Conservation (phyloP, 768 basidiomycete genomes). For the Boletus sensibilis region DNA sequence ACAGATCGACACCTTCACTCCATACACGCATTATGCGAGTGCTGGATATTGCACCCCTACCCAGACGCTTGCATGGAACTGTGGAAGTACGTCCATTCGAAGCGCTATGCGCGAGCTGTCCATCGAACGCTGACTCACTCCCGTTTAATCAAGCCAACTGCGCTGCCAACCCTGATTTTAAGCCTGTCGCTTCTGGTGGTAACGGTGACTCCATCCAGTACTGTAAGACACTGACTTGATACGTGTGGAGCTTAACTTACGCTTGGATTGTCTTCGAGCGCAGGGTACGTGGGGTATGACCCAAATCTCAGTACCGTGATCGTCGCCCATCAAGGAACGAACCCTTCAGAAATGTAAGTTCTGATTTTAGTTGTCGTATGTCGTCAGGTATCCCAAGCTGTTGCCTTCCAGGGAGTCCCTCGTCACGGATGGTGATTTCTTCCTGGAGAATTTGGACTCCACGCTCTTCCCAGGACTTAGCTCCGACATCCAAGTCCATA, state of each 20-base stretch:
- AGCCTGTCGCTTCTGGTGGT: slow-evolving; percentile 49
- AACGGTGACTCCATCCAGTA: slow-evolving; percentile 43
- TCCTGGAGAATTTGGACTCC: slow-evolving; percentile 34
- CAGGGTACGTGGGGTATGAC: slow-evolving; percentile 57
- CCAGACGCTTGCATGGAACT: slow-evolving; percentile 48
- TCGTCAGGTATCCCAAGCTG: neutral
- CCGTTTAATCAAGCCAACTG: slow-evolving; percentile 40
- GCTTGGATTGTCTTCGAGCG: neutral
- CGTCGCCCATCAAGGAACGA: slow-evolving; percentile 39
- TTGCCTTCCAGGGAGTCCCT: slow-evolving; percentile 30
- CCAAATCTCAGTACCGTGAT: slow-evolving; percentile 37
- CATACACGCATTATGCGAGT: slow-evolving; percentile 52
- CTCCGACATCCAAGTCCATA: slow-evolving; percentile 42
- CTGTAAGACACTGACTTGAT: slow-evolving; percentile 31
- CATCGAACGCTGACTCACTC: neutral
- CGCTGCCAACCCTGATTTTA: slow-evolving; percentile 46
- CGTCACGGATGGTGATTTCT: slow-evolving; percentile 44
- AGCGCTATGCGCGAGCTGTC: neutral
- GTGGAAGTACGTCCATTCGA: slow-evolving; percentile 45
- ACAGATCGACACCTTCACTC: slow-evolving; percentile 43
- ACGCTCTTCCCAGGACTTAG: slow-evolving; percentile 51
- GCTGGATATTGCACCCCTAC: slow-evolving; percentile 49
- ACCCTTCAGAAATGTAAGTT: slow-evolving; percentile 31
- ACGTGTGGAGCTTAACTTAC: neutral
- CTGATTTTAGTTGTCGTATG: neutral